Evolutionary conservation across 1,139 yeast species (phyloP).

Genomic region (Pichia norvegensis): DNA sequence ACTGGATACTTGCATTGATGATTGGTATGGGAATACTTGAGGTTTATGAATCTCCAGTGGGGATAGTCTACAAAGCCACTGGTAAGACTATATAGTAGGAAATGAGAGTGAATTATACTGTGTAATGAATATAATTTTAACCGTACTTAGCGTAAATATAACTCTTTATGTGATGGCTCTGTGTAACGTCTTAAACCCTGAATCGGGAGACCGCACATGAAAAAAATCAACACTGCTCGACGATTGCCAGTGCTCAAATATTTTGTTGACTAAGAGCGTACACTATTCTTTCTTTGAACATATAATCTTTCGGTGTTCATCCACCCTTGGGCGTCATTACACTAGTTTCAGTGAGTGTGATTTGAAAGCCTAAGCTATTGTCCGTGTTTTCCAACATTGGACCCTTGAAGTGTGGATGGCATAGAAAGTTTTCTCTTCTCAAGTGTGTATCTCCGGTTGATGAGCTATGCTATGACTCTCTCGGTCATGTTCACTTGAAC

Average conservation of each 20-base stretch:
- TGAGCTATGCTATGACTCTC: slow-evolving; percentile 15
- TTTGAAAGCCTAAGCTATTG: slow-evolving; percentile 10
- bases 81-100: slow-evolving; percentile 27
- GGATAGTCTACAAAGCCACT: slow-evolving; percentile 61
- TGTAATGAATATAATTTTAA: too few species aligned
- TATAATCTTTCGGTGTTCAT: slow-evolving; percentile 4
- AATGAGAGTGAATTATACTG: too few species aligned
- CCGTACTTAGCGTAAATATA: too few species aligned
- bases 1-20: slow-evolving; percentile 59
- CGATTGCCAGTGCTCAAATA: too few species aligned
- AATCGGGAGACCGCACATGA: too few species aligned
- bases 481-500: slow-evolving; percentile 17
- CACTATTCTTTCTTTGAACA: background rate
- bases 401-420: slow-evolving; percentile 4
- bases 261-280: too few species aligned
- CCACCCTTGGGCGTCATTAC: slow-evolving; percentile 12
- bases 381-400: slow-evolving; percentile 5
- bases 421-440: slow-evolving; percentile 6
- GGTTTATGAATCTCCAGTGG: slow-evolving; percentile 61
- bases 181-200: too few species aligned
- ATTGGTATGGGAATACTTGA: slow-evolving; percentile 65
- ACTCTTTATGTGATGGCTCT: too few species aligned
- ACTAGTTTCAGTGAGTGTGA: slow-evolving; percentile 6
- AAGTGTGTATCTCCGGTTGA: slow-evolving; percentile 18
- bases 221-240: too few species aligned